Base-by-base conservation (phyloP, 2,329 filamentous ascomycete species). In the Xylaria digitata region DNA sequence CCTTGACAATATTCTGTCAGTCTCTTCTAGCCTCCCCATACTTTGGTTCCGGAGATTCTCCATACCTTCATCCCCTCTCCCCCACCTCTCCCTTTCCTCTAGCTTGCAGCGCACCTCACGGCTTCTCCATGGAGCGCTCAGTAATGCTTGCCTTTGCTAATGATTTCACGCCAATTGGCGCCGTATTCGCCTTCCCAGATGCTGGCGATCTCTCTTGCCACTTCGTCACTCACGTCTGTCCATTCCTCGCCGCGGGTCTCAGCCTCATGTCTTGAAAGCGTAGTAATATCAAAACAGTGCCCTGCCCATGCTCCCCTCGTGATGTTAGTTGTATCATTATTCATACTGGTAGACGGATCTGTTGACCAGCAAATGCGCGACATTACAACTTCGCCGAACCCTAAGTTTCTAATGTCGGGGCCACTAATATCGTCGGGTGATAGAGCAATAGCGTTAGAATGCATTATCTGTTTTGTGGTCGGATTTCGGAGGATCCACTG, bases 281-380 rank as follows among this genome's bases (percentile, higher is more conserved):
- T 72, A 2, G 70, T 72, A 40, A 77, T 77, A 69, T 78, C 75
- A 48, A 77, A 75, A n/a, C 68, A 43, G 65, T 78, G 74, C 5
- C 74, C 75, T 56, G 74, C 75, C 76, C 75, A 78, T 48, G 68
- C 71, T 13, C 74, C 74, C 57, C 70, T 69, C 9, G 67, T 61
- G 13, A 74, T 70, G 37, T 68, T 66, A 1, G 59, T 37, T 52
- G 19, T 34, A 49, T 66, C 32, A 1, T 19, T 34, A n/a, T n/a
- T n/a, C 55, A 67, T 56, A 37, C 26, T 30, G 50, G 56, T 15
- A 43, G 19, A 57, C 46, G 50, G 37, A 17, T 15, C 13, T 9
- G 49, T 72, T 30, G 75, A 75, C 74, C 74, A 78, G 19, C 69
- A 73, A 50, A 73, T 76, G 26, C 73, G 74, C 3, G 68, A 70